Percentiles rank a stretch among this genome's conserved stretches.
Evolutionary conservation across 1,139 yeast species (phyloP).

Genomic region (Starmera stellimalicola): DNA sequence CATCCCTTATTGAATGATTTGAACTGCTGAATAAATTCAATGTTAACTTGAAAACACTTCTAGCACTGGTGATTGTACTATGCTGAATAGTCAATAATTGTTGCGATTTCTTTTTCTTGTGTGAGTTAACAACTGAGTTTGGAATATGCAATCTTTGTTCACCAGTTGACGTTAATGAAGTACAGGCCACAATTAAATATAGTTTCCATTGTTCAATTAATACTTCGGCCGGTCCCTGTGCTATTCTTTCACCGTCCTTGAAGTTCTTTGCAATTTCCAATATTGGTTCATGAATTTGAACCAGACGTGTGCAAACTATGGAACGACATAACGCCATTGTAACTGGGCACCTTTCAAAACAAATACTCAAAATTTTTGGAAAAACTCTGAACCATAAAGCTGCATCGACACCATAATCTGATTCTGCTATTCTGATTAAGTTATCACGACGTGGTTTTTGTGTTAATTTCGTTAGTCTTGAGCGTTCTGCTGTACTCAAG

Average conservation of each 20-base stretch:
- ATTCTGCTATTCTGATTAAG: slow-evolving; percentile 68
- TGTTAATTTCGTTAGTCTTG: slow-evolving; percentile 56
- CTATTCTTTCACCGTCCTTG: slow-evolving; percentile 26
- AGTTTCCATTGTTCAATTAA: slow-evolving; percentile 83
- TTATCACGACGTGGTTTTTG: slow-evolving; percentile 50
- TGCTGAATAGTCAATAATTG: slow-evolving; percentile 78
- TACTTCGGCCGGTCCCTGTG: slow-evolving; percentile 54
- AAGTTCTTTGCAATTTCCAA: slow-evolving; percentile 38
- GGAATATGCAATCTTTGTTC: slow-evolving; percentile 72
- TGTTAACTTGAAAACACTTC: slow-evolving; percentile 81
- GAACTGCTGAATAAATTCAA: slow-evolving; percentile 69
- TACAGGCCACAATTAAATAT: slow-evolving; percentile 83
- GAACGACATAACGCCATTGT: slow-evolving; percentile 91
- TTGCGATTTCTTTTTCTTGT: slow-evolving; percentile 50
- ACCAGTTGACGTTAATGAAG: slow-evolving; percentile 81
- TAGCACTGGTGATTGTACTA: slow-evolving; percentile 88
- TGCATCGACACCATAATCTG: slow-evolving; percentile 90
- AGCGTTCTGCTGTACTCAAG: slow-evolving; percentile 74
- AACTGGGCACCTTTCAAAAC: slow-evolving; percentile 81
- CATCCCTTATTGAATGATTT: slow-evolving; percentile 68
- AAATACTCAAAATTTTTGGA: slow-evolving; percentile 62
- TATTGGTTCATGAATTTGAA: slow-evolving; percentile 80
- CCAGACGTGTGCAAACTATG: slow-evolving; percentile 82
- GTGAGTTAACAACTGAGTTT: slow-evolving; percentile 18
- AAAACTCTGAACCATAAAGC: slow-evolving; percentile 90